Evolutionary conservation across 2,329 filamentous ascomycete genomes (phyloP).

Genomic region (Fusarium foetens): DNA sequence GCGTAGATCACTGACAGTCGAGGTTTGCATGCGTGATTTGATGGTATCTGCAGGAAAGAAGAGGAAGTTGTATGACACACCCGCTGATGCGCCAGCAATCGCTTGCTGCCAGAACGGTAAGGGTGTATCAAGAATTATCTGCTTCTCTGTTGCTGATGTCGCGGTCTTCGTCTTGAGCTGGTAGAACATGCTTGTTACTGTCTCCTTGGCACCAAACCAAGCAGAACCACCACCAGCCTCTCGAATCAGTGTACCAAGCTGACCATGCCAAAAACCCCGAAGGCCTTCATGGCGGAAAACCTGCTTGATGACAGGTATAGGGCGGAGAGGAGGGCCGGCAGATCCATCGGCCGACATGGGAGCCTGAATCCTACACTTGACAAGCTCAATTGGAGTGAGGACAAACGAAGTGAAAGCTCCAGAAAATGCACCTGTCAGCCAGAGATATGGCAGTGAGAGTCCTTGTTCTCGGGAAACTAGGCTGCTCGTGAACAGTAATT

Average conservation of each 20-base stretch:
- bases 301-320: constrained; percentile 77
- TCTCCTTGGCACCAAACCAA: constrained; percentile 95
- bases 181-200: constrained; percentile 76
- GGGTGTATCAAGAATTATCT: constrained; percentile 58
- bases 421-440: constrained; percentile 84
- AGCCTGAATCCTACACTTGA: constrained; percentile 99
- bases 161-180: constrained; percentile 60
- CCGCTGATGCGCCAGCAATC: constrained; percentile 84
- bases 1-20: constrained; percentile 69
- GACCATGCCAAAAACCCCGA: constrained; percentile 92
- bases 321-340: constrained; percentile 63
- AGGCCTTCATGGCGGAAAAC: constrained; percentile 87
- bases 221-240: constrained; percentile 93
- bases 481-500: constrained; percentile 67
- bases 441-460: constrained; percentile 79
- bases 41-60: constrained; percentile 98
- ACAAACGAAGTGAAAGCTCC: constrained; percentile 91
- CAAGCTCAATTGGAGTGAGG: constrained; percentile 93
- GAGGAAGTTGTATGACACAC: constrained; percentile 94
- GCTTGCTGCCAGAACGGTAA: constrained; percentile 89
- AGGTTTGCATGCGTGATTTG: constrained; percentile 96
- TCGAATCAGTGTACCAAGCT: constrained; percentile 90
- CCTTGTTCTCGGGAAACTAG: constrained; percentile 63
- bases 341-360: constrained; percentile 59
- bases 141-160: constrained; percentile 53